Percentiles rank a stretch among this genome's conserved stretches.
Evolutionary conservation across 2,329 filamentous ascomycete species (phyloP).

Genomic region (Pleoardoris graminearum): DNA sequence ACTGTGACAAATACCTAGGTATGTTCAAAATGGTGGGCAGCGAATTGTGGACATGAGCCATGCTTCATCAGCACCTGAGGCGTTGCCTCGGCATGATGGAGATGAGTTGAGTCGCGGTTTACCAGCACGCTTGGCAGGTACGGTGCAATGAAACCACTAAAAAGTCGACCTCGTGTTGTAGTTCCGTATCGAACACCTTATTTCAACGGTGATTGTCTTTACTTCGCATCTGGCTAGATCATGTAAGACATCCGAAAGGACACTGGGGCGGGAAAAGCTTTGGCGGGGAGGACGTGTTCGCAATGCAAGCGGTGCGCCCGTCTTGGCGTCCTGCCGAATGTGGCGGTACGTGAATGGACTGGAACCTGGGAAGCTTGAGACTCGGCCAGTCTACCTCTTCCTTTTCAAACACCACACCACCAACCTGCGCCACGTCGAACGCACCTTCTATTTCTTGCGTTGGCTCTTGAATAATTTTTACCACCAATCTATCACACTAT

Average conservation of each 20-base stretch:
- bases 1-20: no score
- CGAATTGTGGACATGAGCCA: not conserved
- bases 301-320: constrained; percentile 10
- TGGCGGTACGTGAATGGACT: no score
- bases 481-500: not conserved
- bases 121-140: not conserved
- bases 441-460: not conserved
- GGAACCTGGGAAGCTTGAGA: constrained; percentile 27
- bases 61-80: not conserved
- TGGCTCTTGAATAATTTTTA: not conserved
- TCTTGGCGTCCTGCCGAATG: constrained; percentile 30
- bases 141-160: not conserved
- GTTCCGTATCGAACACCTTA: not conserved
- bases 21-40: no score
- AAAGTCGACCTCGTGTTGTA: not conserved
- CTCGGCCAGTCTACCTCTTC: constrained; percentile 19
- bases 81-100: no score
- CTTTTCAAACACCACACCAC: constrained; percentile 23
- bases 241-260: not conserved
- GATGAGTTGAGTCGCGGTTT: not conserved
- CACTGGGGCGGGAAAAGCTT: not conserved
- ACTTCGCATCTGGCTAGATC: not conserved
- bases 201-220: not conserved
- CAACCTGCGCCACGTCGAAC: not conserved
- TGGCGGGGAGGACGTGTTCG: not conserved